Evolutionary conservation across 306 rosid species (phyloP), one percentile per base, ranked within the genome.

Genomic region (Prunus mira): DNA sequence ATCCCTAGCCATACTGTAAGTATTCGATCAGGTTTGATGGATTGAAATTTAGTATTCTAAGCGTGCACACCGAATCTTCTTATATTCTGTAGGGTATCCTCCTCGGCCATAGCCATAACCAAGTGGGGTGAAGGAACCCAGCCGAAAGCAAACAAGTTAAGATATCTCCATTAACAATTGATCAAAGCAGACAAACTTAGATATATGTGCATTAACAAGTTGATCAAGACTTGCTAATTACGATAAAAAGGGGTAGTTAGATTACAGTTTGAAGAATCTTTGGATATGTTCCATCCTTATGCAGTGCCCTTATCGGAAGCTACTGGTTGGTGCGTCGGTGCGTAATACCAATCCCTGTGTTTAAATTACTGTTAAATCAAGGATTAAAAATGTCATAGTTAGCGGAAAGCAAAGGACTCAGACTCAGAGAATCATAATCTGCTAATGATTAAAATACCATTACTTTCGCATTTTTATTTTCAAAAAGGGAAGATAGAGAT

Each of bases 341-440:
- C 77, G 47, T 73, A 38, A 63, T 50, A 62, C 43, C 8, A 15
- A 54, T 51, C 69, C 52, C 8, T 6, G 38, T 13, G 67, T 65
- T 71, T 60, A 78, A 38, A 41, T 68, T 58, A 75, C 46, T 20
- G 84, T 83, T 78, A 56, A 83, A 77, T 60, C 57, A 28, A 60
- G 19, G n/a, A 60, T 60, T 73, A 84, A 81, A 89, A 85, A 69
- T 83, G 84, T 90, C 89, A 65, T 86, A 79, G 65, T 76, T 84
- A 78, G 69, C 90, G 88, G 95, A 90, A 87, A 84, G 89, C 46
- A 66, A 13, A 55, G 7, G 64, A 56, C 54, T 34, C 18, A 62
- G 77, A 62, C 54, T 20, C 18, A 62, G 77, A 62, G 77, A 84
- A 87, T 80, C 81, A 71, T 64, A 73, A 79, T 71, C 71, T 85